Conservation (phyloP, 176 grass and related monocot species). For the sorghum (Sorghum bicolor) region Sorghum_bicolor_NCBIv3 NC_012870.2:67551501-67552000, state of each 20-base stretch:
- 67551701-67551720: neutral
- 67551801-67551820: neutral
- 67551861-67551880: neutral
- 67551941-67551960: neutral
- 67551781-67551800: neutral
- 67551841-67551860: conserved; percentile 17
- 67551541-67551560: neutral
- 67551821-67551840: neutral
- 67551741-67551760: neutral
- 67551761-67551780: neutral
- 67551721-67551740: neutral
- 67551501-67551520: too few relatives aligned
- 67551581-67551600: neutral
- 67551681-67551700: neutral
- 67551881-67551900: neutral
- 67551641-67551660: neutral
- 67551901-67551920: neutral
- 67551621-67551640: neutral
- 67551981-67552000: neutral
- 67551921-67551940: neutral
- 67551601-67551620: neutral
- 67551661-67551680: neutral
- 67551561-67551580: neutral
- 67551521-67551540: neutral
- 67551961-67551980: neutral